These are phyloP conservation scores for Crepidotus sp. DNA, from an alignment of 1,284 basidiomycete species.

Conservation along the genomic window DNA sequence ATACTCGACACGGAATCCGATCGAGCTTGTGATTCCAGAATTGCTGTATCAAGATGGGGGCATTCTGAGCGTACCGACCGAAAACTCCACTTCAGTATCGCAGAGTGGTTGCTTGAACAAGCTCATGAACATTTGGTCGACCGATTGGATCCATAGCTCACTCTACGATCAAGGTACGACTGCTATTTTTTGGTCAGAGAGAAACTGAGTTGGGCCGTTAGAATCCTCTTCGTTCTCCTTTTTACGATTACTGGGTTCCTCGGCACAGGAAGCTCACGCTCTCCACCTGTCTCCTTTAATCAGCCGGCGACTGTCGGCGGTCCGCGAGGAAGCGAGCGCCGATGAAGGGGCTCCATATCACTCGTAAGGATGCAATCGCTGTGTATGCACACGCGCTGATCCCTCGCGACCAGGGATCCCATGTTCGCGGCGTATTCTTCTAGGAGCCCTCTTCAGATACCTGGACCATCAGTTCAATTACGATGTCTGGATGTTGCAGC, in stretches of 20 bases:
- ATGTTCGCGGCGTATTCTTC: slow-evolving; percentile 43
- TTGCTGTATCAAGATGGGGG: slow-evolving; percentile 79
- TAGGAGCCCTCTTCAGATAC: slow-evolving; percentile 25
- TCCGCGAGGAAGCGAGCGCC: slow-evolving; percentile 37
- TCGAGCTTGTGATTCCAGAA: slow-evolving; percentile 71
- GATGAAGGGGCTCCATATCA: slow-evolving; percentile 38
- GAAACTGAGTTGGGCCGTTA: slow-evolving; percentile 15
- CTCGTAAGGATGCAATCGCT: slow-evolving; percentile 32
- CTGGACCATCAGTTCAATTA: slow-evolving; percentile 25
- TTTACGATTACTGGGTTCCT: slow-evolving; percentile 57
- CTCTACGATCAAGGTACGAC: slow-evolving; percentile 54
- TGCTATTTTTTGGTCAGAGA: background rate
- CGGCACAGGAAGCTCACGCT: slow-evolving; percentile 55
- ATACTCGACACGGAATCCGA: slow-evolving; percentile 83
- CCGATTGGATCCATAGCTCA: slow-evolving; percentile 73
- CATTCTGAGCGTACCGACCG: slow-evolving; percentile 58
- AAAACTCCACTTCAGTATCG: slow-evolving; percentile 44
- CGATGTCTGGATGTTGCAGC: slow-evolving; percentile 34
- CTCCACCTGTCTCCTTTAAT: slow-evolving; percentile 54
- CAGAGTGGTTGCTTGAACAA: slow-evolving; percentile 59
- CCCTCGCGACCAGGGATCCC: slow-evolving; percentile 39
- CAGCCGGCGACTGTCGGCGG: slow-evolving; percentile 39
- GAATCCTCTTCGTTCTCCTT: slow-evolving; percentile 64
- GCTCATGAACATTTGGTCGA: slow-evolving; percentile 88
- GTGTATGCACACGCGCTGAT: slow-evolving; percentile 6